A percentile compares a stretch with the other conserved stretches of the same genome.
These are phyloP conservation scores for Moricandia moricandioides DNA, from an alignment of 345 rosid species.

Conservation along the genomic window DNA sequence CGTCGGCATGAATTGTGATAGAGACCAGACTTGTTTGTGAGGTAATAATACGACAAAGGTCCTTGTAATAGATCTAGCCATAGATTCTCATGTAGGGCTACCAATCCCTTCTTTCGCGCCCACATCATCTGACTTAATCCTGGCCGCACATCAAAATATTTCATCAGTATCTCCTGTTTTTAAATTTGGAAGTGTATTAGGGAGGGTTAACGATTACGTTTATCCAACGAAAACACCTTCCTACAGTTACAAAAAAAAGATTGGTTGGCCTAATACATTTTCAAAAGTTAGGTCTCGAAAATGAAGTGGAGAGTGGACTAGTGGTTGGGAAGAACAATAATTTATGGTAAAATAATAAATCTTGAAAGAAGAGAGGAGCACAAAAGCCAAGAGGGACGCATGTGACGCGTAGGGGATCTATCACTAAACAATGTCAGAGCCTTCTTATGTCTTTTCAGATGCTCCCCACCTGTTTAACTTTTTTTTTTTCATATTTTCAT, in stretches of 20 bases:
- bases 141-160: conserved; percentile 8
- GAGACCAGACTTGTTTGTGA: conserved; percentile 24
- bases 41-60: conserved; percentile 15
- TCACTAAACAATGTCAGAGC: conserved; percentile 36
- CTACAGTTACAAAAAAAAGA: background rate
- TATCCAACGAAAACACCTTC: background rate
- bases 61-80: conserved; percentile 30
- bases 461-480: conserved; percentile 28
- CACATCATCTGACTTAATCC: conserved; percentile 19
- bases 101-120: conserved; percentile 17
- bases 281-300: background rate
- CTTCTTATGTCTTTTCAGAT: conserved; percentile 36
- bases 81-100: conserved; percentile 22
- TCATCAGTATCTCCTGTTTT: background rate
- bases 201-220: background rate
- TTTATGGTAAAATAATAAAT: background rate
- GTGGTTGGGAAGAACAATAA: conserved; percentile 17
- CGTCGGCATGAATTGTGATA: conserved; percentile 3
- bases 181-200: background rate
- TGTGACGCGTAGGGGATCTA: conserved; percentile 42
- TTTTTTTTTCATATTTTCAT: background rate
- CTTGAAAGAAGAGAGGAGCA: background rate
- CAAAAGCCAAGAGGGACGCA: conserved; percentile 34
- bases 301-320: conserved; percentile 15
- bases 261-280: conserved; percentile 13